Conservation (phyloP, 805 yeast genomes). For the Wickerhamiella allomyrinae region DNA sequence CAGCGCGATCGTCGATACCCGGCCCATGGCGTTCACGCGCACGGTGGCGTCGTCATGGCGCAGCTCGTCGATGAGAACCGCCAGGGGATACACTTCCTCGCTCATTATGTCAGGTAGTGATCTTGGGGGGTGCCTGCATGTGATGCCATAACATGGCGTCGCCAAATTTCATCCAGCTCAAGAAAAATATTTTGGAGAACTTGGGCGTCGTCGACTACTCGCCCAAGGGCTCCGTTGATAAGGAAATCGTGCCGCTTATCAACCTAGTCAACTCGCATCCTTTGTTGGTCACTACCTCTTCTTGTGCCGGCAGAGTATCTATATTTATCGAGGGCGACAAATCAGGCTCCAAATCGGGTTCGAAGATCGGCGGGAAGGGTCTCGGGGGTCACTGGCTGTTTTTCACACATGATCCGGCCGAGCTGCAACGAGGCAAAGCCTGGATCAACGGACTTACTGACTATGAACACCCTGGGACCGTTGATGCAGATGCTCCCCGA, state of each 20-base stretch:
- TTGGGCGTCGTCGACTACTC: slow-evolving; percentile 31
- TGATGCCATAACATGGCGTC: neutral
- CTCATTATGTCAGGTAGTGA: slow-evolving; percentile 1
- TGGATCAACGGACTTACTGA: slow-evolving; percentile 18
- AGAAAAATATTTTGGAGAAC: slow-evolving; percentile 15
- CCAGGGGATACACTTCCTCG: slow-evolving; percentile 78
- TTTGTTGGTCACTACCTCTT: slow-evolving; percentile 72
- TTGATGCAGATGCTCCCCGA: slow-evolving; percentile 20
- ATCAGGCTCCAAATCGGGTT: slow-evolving; percentile 19
- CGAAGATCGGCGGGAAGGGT: slow-evolving; percentile 63
- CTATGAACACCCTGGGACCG: slow-evolving; percentile 10
- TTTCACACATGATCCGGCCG: slow-evolving; percentile 50
- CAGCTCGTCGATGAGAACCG: slow-evolving; percentile 90
- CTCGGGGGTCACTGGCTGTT: slow-evolving; percentile 73
- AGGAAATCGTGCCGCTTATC: slow-evolving; percentile 56
- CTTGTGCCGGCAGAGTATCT: slow-evolving; percentile 78
- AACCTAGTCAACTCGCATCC: slow-evolving; percentile 44
- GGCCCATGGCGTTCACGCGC: slow-evolving; percentile 87
- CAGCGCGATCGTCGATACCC: slow-evolving; percentile 83
- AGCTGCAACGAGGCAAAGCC: slow-evolving; percentile 24
- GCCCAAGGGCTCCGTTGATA: slow-evolving; percentile 81
- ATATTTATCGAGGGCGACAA: slow-evolving; percentile 69
- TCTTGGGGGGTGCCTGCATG: neutral
- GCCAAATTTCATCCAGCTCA: slow-evolving; percentile 3
- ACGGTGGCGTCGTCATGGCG: slow-evolving; percentile 92